Base-by-base conservation (phyloP, 805 yeast genomes). In the Candida boleticola region DNA sequence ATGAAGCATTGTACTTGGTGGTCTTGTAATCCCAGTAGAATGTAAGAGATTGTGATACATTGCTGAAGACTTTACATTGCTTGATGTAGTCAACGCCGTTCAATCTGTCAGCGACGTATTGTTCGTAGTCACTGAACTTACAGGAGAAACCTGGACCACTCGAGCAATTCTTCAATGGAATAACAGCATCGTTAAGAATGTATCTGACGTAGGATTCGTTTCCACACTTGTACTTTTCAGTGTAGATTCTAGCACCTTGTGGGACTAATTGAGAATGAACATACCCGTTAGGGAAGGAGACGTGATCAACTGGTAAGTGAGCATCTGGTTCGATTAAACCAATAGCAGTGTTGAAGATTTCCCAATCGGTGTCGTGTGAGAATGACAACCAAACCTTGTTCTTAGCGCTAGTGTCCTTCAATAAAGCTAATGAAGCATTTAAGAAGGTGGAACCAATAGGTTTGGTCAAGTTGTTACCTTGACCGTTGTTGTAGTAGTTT, bases 331-430 rank as follows among this genome's bases (percentile, higher is more conserved):
- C 65, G 43, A 73, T 46, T 48, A 85, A 57, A 5, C 88, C 89
- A 37, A 85, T 61, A 2, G 92, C 85, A 22, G 86, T 67, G 51
- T 82, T 64, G 51, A 74, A 80, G 32, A 82, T 67, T 47, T 80
- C 68, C 32, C 86, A 61, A 47, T 83, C 84, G 29, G 83, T 76
- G 57, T 88, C 95, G 55, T 88, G 95, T 13, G 87, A 72, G 66
- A 86, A 83, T 49, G 80, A 83, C 50, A 85, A 69, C 71, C 83
- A 82, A 36, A 85, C 67, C 42, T 76, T 82, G 45, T 73, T 74
- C 7, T 57, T 54, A 29, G 76, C 76, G 41, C 46, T 36, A 17
- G 57, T 58, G 34, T 74, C 72, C 45, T 68, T 60, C 48, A 82
- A 64, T 44, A 75, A 67, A n/a, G 71, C 63, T 46, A 80, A 64